Percentiles rank a stretch among this genome's conserved stretches.
These are phyloP conservation scores for Mycothermus thermophilus DNA, from an alignment of 495 filamentous ascomycete species.

Conservation along the genomic window DNA sequence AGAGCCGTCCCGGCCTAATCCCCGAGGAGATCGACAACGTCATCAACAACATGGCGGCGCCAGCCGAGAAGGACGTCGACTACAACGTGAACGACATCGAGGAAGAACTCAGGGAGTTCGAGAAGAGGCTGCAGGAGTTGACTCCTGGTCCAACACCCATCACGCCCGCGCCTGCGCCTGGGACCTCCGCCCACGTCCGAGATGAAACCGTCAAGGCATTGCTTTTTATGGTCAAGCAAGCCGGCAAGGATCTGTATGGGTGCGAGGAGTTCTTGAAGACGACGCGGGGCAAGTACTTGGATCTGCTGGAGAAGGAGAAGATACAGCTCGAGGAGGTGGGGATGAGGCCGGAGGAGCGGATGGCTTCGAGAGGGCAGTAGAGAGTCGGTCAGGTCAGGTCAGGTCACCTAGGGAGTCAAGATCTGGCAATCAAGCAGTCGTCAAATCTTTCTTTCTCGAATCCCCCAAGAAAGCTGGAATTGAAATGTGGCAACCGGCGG, in stretches of 20 bases:
- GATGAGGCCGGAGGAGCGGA: constrained; percentile 13
- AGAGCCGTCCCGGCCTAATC: constrained; percentile 2
- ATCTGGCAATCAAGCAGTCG: background rate
- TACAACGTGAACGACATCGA: constrained; percentile 13
- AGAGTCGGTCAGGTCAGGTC: background rate
- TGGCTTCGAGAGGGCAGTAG: background rate
- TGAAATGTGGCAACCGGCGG: constrained; percentile 45
- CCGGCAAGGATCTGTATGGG: constrained; percentile 7
- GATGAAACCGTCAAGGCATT: constrained; percentile 13
- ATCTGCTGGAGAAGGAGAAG: constrained; percentile 14
- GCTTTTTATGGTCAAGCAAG: constrained; percentile 10
- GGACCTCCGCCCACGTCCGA: no score
- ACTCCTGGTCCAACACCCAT: no score
- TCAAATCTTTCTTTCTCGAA: no score
- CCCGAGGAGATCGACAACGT: constrained; percentile 14
- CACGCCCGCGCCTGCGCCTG: background rate
- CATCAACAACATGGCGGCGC: constrained; percentile 17
- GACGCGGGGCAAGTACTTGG: constrained; percentile 10
- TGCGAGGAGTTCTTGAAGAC: constrained; percentile 10
- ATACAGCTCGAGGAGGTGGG: constrained; percentile 9
- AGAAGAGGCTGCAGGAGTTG: background rate
- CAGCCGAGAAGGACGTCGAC: constrained; percentile 7
- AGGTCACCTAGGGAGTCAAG: background rate
- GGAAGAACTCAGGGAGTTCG: background rate
- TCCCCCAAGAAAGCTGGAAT: background rate